Conservation (phyloP, 306 rosid species). For the Citrullus amarus region DNA sequence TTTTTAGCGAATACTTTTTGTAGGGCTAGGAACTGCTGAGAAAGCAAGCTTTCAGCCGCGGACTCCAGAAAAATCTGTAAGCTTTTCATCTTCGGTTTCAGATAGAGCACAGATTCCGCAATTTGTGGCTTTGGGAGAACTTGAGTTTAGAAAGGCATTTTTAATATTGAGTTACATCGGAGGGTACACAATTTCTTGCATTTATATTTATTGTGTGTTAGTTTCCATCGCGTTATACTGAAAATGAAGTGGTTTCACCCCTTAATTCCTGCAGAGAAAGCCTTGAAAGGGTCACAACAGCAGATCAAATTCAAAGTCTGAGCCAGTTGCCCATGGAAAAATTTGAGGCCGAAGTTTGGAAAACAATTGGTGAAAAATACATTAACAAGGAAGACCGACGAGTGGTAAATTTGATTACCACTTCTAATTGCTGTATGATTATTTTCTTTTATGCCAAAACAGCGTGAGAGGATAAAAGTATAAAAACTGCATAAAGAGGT, state of each 20-base stretch:
- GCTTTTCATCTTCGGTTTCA: not conserved
- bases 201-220: not conserved
- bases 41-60: not conserved
- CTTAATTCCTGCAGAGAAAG: conserved; percentile 10
- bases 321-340: conserved; percentile 27
- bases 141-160: conserved; percentile 62
- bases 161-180: conserved; percentile 49
- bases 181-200: conserved; percentile 21
- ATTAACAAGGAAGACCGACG: conserved; percentile 19
- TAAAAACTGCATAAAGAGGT: not conserved
- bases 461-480: not conserved
- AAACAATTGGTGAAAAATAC: conserved; percentile 15
- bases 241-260: not conserved
- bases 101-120: conserved; percentile 2
- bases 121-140: conserved; percentile 49
- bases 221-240: not conserved
- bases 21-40: not conserved
- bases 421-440: not conserved
- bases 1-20: not conserved
- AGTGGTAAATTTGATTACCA: conserved; percentile 26
- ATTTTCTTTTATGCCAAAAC: not conserved
- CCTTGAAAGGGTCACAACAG: conserved; percentile 21
- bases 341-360: conserved; percentile 48
- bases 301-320: conserved; percentile 26
- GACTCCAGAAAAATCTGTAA: not conserved